Evolutionary conservation across 176 grass and related monocot genomes (phyloP), one percentile per base, ranked within the genome.

Genomic region (Echinochloa phyllopogon): DNA sequence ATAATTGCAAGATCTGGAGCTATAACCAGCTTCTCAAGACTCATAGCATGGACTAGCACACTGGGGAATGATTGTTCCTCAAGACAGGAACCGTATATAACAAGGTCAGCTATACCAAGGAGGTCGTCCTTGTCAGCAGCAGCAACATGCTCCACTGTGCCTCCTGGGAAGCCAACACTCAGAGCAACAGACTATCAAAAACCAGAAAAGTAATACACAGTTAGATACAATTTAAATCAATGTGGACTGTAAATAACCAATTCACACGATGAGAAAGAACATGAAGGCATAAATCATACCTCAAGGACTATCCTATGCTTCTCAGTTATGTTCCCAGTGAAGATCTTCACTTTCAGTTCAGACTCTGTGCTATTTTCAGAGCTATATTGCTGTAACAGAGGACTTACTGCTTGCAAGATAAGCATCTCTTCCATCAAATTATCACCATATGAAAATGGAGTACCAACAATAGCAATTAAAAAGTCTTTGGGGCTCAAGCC

Each of bases 1-100:
- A 99, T 91, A 80, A 99, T 91, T 83, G 64, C 74, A 79, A 96
- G 81, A 51, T 99, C 92, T 39, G 97, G 93, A 92, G 94, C 97
- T 84, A 99, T 82, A 89, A 96, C 77, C 76, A 99, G 89, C 85
- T 92, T 99, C 77, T 87, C 87, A 78, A 96, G 86, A 82, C 78
- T 88, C 97, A 99, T 99, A 82, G 92, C 91, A 88, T 96, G 86
- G 33, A 84, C 82, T 76, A 99, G 78, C 64, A 92, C 81, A 70
- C 81, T 84, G 38, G 97, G 97, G 78, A 99, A 99, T 66, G 88
- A 87, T 71, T 92, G 88, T 75, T 99, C 97, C 79, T 99, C 94
- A 57, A 99, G 88, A 90, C 88, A 94, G 27, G 94, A 99, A 83
- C 88, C 82, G 72, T 99, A 96, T 82, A 99, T 91, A 65, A 96